Base-by-base conservation (phyloP, 129 eudicot species). In the Flaveria robusta region DNA sequence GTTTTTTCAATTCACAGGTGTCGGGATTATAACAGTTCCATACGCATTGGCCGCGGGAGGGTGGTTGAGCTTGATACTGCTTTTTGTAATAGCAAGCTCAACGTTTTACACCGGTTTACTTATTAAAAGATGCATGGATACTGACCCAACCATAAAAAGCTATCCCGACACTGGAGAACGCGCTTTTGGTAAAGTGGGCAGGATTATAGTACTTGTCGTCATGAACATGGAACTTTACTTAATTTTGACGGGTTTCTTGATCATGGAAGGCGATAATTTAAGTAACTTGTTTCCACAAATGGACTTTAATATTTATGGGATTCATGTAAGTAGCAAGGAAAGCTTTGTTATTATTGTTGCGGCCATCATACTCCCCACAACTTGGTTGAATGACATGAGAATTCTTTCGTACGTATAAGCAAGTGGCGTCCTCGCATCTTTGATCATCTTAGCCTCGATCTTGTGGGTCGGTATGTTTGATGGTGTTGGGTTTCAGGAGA, bases 31-130 rank as follows among this genome's bases (percentile, higher is more conserved):
- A n/a, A 87, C 97, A 18, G 62, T 85, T 19, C 90, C 97, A 59
- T 92, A 78, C 68, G 97, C 97, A 20, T 63, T 92, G 16, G 74
- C 96, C 29, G 79, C 93, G 22, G 91, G 96, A 46, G 96, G 97
- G 23, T 92, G 97, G 97, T 59, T 86, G 39, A 87, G 97, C 80
- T 73, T 92, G 70, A 12, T 77, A 20, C 82, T 89, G 9, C 79
- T 92, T 41, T 79, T 89, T 47, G 42, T 75, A 13, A 79, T 92
- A 6, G 97, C 96, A 0, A 14, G 59, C 20, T 69, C 75, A 34
- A 82, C 93, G 22, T 83, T 74, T 66, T 83, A 83, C 85, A 86
- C 90, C 0, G 83, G 81, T 20, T 51, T 80, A 9, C 63, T 86
- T 9, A 70, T 86, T 20, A 50, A 80, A 50, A 80, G 66, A 65